phyloP scores from a whole-genome alignment of 768 basidiomycete species.

The Boletus bicolor region DNA sequence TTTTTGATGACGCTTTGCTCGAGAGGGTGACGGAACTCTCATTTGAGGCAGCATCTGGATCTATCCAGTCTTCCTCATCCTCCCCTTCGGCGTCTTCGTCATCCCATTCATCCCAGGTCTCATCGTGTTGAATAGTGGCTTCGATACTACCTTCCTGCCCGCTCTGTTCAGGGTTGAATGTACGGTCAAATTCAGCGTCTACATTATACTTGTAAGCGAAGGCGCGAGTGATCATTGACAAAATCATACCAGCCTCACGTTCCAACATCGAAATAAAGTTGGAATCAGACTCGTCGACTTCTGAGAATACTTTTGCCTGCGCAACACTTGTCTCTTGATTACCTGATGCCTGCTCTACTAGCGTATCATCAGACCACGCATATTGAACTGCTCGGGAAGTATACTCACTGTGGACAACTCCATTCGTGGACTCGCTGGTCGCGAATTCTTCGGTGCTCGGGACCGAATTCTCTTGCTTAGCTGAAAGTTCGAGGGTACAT shows the following conservation, averaged over 20 bases:
- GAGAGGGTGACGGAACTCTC: conserved; percentile 56
- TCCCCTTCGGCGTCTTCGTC: conserved; percentile 46
- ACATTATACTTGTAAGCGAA: conserved; percentile 6
- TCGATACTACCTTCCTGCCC: conserved; percentile 20
- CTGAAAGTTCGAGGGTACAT: conserved; percentile 7
- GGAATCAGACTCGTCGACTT: conserved; percentile 29
- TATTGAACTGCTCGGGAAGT: not conserved
- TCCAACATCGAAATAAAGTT: conserved; percentile 27
- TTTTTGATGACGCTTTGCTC: conserved; percentile 52
- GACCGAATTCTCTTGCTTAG: not conserved
- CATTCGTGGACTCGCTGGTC: conserved; percentile 3
- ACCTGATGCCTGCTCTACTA: conserved; percentile 7
- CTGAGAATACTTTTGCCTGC: conserved; percentile 5
- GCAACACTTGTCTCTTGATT: conserved; percentile 11
- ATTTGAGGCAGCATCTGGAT: conserved; percentile 46
- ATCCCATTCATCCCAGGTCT: conserved; percentile 31
- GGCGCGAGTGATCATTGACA: not conserved
- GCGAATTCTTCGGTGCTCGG: not conserved
- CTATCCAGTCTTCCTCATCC: conserved; percentile 42
- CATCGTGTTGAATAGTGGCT: conserved; percentile 12
- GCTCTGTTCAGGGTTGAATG: conserved; percentile 15
- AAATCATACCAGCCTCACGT: conserved; percentile 29
- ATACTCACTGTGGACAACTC: conserved; percentile 12
- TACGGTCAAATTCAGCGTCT: conserved; percentile 29
- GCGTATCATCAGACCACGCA: conserved; percentile 2